Evolutionary conservation across 306 rosid genomes (phyloP).

Genomic region (Vigna mungo): DNA sequence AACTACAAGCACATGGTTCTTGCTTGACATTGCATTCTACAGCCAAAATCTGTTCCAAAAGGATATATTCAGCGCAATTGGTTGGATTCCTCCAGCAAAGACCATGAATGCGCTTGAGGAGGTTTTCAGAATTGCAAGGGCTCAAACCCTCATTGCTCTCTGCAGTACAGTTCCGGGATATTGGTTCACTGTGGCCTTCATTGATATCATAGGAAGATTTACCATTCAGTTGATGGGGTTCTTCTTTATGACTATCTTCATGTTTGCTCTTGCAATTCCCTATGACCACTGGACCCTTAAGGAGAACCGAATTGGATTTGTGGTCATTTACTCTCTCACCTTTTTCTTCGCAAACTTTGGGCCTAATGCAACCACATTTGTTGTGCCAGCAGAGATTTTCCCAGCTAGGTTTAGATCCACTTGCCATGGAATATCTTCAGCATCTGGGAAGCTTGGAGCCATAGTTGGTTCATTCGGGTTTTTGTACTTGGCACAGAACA

Average conservation of each 20-base stretch:
- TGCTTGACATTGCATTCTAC: constrained; percentile 51
- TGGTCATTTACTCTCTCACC: constrained; percentile 62
- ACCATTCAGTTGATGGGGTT: constrained; percentile 49
- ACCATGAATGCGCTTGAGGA: constrained; percentile 77
- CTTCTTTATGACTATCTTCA: constrained; percentile 82
- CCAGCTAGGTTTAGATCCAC: constrained; percentile 75
- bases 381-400: constrained; percentile 83
- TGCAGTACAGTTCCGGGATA: constrained; percentile 87
- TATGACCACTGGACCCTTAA: constrained; percentile 71
- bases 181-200: constrained; percentile 75
- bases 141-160: constrained; percentile 78
- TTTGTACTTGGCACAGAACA: constrained; percentile 72
- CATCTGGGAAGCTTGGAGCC: constrained; percentile 78
- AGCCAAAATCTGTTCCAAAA: constrained; percentile 72
- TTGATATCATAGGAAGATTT: constrained; percentile 76
- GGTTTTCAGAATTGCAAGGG: constrained; percentile 67
- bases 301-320: constrained; percentile 67
- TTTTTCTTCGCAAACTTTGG: constrained; percentile 86
- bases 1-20: constrained; percentile 75
- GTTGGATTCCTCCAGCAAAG: constrained; percentile 75
- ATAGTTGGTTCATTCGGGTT: constrained; percentile 82
- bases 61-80: constrained; percentile 75
- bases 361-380: constrained; percentile 82
- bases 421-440: constrained; percentile 83
- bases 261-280: constrained; percentile 80